These are phyloP conservation scores for Spirogloea muscicola DNA, from an alignment of 139 green algal species.

Conservation along the genomic window DNA sequence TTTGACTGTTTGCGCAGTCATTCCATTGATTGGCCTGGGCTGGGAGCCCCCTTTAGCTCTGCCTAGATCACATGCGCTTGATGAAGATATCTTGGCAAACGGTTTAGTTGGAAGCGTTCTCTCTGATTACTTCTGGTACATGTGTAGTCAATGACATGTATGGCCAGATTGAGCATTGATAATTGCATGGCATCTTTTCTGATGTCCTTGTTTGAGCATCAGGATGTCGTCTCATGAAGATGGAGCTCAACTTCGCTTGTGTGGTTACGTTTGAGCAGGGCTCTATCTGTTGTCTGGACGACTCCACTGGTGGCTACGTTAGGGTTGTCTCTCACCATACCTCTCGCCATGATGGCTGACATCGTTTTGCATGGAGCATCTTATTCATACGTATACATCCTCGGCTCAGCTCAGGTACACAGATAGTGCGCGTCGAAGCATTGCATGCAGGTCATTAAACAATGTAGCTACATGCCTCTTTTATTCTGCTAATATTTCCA, in stretches of 20 bases:
- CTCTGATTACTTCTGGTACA: slow-evolving; percentile 45
- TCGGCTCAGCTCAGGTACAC: slow-evolving; percentile 28
- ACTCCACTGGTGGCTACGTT: slow-evolving; percentile 32
- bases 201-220: too few relatives aligned
- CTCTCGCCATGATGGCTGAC: slow-evolving; percentile 39
- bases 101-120: slow-evolving; percentile 31
- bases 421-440: too few relatives aligned
- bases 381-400: slow-evolving; percentile 35
- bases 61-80: slow-evolving; percentile 5
- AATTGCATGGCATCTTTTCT: too few relatives aligned
- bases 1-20: too few relatives aligned
- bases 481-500: neutral
- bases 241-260: too few relatives aligned
- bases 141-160: too few relatives aligned
- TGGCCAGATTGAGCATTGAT: too few relatives aligned
- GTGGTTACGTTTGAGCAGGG: too few relatives aligned
- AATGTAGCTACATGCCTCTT: neutral
- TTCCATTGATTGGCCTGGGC: neutral
- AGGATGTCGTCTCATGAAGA: too few relatives aligned
- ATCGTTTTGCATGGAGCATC: slow-evolving; percentile 30
- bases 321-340: slow-evolving; percentile 34
- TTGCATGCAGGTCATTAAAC: neutral
- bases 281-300: slow-evolving; percentile 34
- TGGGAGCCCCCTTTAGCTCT: slow-evolving; percentile 20
- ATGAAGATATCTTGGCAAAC: slow-evolving; percentile 38